Evolutionary conservation across 352 stramenopile species (phyloP), one percentile per base, ranked within the genome.

Genomic region (Pythium brachiatum): DNA sequence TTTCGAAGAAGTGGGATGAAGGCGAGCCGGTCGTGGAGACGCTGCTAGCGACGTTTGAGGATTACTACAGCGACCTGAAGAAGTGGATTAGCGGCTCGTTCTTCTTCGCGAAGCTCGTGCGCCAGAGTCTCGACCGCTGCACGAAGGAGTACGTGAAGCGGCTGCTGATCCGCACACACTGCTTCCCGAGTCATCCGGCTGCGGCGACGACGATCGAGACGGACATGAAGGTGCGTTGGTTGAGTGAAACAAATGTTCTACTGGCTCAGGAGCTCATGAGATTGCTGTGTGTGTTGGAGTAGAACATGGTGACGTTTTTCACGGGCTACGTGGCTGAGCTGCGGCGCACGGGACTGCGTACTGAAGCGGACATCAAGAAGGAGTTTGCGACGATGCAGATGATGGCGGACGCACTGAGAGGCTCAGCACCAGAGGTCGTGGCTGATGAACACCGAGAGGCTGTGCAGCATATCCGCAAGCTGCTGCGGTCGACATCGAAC

Each of bases 1-100:
- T 93, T 58, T 87, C 78, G 1, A 95, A 92, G 59, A 89, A 83
- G 62, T 95, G 86, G 86, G 86, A 95, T 39, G 82, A 93, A 60
- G 73, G 79, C 12, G 76, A 88, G 23, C 61, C 79, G 21, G 79
- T 95, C 3, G 81, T 95, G 6, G 83, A 91, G 66, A 87, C 72
- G 5, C 59, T 95, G 11, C 54, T 95, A 15, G 83, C 74, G 21
- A 95, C 86, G 7, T 67, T 95, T 5, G 86, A 89, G 1, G 86
- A 95, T 50, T 95, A 93, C 53, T 92, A 81, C 44, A 50, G 47
- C 0, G 86, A 95, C 46, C 65, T 95, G 4, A 76, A 78, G 44
- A 72, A 76, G 31, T 95, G 86, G 86, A 89, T 95, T 51, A 84
- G 75, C 16, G 74, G 83, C 7, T 86, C 83, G 2, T 95, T 95